Evolutionary conservation across 768 basidiomycete genomes (phyloP).

Genomic region (Cyclocybe aegerita): DNA sequence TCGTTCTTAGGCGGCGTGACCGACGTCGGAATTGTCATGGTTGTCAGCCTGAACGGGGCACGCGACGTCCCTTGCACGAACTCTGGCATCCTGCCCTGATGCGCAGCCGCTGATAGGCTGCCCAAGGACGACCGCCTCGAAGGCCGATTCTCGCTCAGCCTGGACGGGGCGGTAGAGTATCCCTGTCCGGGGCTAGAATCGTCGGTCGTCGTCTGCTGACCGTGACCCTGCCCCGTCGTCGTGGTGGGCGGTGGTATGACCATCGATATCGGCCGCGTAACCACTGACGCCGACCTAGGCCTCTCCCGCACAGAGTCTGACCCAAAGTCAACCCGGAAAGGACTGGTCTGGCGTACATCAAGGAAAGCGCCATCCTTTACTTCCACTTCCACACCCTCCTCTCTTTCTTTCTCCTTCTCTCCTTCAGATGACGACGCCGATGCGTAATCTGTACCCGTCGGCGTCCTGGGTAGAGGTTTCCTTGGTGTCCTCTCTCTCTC

Average conservation of each 20-base stretch:
- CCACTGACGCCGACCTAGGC: background rate
- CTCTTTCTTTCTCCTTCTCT: background rate
- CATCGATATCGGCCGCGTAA: slow-evolving; percentile 1
- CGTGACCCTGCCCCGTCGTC: background rate
- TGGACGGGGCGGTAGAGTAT: background rate
- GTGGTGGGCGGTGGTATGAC: slow-evolving; percentile 3
- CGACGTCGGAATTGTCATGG: slow-evolving; percentile 9
- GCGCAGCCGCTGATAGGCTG: slow-evolving; percentile 2
- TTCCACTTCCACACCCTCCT: slow-evolving; percentile 4
- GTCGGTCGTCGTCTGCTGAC: no score
- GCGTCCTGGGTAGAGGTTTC: slow-evolving; percentile 9
- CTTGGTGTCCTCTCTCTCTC: background rate
- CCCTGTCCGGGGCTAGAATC: no score
- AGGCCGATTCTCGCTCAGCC: background rate
- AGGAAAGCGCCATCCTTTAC: slow-evolving; percentile 25
- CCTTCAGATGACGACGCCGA: slow-evolving; percentile 19
- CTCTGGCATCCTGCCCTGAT: slow-evolving; percentile 9
- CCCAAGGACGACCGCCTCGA: background rate
- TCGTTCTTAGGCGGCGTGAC: slow-evolving; percentile 2
- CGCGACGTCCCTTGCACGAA: slow-evolving; percentile 18
- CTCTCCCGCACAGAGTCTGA: slow-evolving; percentile 9
- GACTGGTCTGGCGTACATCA: slow-evolving; percentile 40
- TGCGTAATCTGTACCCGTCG: slow-evolving; percentile 12
- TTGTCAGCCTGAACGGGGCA: slow-evolving; percentile 20
- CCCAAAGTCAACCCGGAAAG: slow-evolving; percentile 45